Evolutionary conservation across 139 green algal species (phyloP).

Genomic region (Bryopsis sp.): DNA sequence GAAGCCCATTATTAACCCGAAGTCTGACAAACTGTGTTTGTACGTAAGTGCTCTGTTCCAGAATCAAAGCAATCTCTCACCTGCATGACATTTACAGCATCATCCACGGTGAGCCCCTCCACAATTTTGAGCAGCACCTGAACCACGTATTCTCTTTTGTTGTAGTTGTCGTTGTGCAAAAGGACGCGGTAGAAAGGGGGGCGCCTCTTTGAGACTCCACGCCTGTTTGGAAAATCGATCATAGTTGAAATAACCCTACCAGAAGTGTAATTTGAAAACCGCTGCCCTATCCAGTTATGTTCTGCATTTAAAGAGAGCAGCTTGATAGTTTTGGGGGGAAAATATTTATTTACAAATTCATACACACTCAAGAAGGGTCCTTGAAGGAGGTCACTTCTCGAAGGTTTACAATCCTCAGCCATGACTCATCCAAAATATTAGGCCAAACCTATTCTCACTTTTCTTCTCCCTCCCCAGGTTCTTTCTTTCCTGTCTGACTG

Average conservation of each 20-base stretch:
- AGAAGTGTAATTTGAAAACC: no score
- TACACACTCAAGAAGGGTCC: neutral
- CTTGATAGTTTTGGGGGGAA: neutral
- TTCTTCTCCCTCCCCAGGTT: no score
- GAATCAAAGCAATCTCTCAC: no score
- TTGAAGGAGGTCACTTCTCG: neutral
- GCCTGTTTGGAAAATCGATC: neutral
- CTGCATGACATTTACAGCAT: slow-evolving; percentile 83
- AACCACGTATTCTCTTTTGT: slow-evolving; percentile 87
- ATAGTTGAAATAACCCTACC: neutral
- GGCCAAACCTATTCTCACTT: neutral
- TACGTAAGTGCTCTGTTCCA: neutral
- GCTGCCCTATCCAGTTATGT: neutral
- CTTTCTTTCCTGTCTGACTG: neutral
- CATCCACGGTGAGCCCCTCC: slow-evolving; percentile 67
- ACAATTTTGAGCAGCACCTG: slow-evolving; percentile 82
- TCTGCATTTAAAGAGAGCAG: neutral
- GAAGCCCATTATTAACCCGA: neutral
- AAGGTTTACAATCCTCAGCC: neutral
- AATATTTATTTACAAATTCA: neutral
- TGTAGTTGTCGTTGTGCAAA: slow-evolving; percentile 89
- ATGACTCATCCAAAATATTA: neutral
- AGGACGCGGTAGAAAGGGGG: slow-evolving; percentile 16
- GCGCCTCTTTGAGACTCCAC: neutral
- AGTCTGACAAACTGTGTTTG: neutral